A percentile compares a stretch with the other conserved stretches of the same genome.
phyloP scores from a whole-genome alignment of 2,329 filamentous ascomycete genomes.

The Epichloe elymi region DNA sequence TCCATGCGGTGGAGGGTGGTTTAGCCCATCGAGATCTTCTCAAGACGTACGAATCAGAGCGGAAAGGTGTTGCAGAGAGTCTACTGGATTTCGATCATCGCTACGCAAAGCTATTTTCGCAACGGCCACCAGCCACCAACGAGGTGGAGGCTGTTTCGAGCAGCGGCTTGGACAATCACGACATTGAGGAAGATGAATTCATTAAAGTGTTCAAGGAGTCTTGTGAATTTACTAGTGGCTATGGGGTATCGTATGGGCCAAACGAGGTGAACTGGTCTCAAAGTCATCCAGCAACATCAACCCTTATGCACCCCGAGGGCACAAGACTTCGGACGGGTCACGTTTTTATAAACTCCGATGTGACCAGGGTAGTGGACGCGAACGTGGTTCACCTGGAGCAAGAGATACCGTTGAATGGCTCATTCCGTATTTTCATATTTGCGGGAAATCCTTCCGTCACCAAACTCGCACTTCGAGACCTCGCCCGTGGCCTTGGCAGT shows the following conservation, averaged over 20 bases:
- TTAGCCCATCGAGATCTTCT: conserved; percentile 65
- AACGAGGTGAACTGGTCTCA: conserved; percentile 78
- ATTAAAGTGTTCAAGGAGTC: conserved; percentile 81
- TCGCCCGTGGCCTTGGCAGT: conserved; percentile 50
- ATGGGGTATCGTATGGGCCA: conserved; percentile 73
- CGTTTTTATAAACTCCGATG: conserved; percentile 63
- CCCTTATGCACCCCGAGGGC: conserved; percentile 52
- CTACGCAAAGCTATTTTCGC: conserved; percentile 82
- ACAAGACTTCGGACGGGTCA: conserved; percentile 60
- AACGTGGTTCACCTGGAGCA: conserved; percentile 87
- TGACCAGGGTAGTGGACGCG: conserved; percentile 76
- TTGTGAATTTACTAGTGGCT: conserved; percentile 87
- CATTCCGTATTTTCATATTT: conserved; percentile 78
- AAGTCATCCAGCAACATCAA: conserved; percentile 56
- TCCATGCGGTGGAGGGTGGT: conserved; percentile 76
- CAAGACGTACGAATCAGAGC: conserved; percentile 75
- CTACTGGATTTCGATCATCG: conserved; percentile 77
- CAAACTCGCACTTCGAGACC: conserved; percentile 52
- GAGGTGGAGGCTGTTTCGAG: conserved; percentile 57
- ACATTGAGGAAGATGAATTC: conserved; percentile 53
- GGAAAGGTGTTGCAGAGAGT: conserved; percentile 71
- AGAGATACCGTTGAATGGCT: conserved; percentile 76
- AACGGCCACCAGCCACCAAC: conserved; percentile 56
- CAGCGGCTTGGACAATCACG: conserved; percentile 14
- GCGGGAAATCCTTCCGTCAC: conserved; percentile 54